Evolutionary conservation across 495 filamentous ascomycete genomes (phyloP).

Genomic region (Pyrenula massariospora): DNA sequence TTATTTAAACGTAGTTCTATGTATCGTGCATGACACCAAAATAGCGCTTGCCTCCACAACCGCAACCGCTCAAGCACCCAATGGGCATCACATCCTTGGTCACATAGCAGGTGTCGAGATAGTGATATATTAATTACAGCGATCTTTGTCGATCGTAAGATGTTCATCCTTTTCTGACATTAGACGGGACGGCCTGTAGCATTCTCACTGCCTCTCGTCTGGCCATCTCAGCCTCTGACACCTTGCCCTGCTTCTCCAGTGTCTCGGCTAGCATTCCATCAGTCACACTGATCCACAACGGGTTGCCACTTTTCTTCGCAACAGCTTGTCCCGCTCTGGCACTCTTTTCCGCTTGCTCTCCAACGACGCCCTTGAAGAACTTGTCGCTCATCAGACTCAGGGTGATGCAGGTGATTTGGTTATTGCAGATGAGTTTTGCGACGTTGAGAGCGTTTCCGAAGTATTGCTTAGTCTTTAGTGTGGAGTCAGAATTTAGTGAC

Average conservation of each 20-base stretch:
- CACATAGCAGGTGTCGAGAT: too few species aligned
- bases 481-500: slow-evolving; percentile 44
- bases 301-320: slow-evolving; percentile 63
- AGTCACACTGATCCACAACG: slow-evolving; percentile 76
- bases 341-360: slow-evolving; percentile 84
- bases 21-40: too few species aligned
- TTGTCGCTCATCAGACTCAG: slow-evolving; percentile 75
- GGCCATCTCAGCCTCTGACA: slow-evolving; percentile 42
- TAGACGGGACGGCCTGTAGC: slow-evolving; percentile 27
- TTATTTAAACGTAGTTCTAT: too few species aligned
- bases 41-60: too few species aligned
- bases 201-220: slow-evolving; percentile 31
- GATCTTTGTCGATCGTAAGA: too few species aligned
- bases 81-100: too few species aligned
- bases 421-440: slow-evolving; percentile 44
- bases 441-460: slow-evolving; percentile 55
- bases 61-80: too few species aligned
- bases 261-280: slow-evolving; percentile 69
- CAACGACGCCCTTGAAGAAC: slow-evolving; percentile 78
- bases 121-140: too few species aligned
- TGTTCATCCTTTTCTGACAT: neutral
- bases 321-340: slow-evolving; percentile 61
- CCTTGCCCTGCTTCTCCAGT: slow-evolving; percentile 58
- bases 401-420: slow-evolving; percentile 67
- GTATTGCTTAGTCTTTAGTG: slow-evolving; percentile 66